phyloP scores from a whole-genome alignment of 2,329 filamentous ascomycete genomes.

The Colletotrichum eleusines region DNA sequence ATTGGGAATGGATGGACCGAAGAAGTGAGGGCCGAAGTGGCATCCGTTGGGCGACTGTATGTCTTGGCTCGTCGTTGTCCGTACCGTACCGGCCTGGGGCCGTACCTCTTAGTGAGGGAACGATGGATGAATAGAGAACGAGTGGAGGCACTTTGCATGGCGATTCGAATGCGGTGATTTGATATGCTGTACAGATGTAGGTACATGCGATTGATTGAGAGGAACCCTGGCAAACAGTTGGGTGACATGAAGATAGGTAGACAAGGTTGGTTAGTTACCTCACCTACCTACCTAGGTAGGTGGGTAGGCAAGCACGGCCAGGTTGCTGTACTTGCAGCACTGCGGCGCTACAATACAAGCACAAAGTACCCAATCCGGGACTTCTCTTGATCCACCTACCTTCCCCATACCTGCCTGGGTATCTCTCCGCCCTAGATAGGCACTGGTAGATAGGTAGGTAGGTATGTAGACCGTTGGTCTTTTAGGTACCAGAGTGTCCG shows the following conservation, averaged over 20 bases:
- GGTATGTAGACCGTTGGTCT: background rate
- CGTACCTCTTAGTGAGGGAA: constrained; percentile 12
- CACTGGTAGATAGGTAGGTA: too few relatives aligned
- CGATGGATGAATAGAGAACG: constrained; percentile 1
- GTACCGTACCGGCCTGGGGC: constrained; percentile 33
- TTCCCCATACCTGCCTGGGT: background rate
- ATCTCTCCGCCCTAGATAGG: too few relatives aligned
- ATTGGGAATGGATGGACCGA: constrained; percentile 33
- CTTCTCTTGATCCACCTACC: too few relatives aligned
- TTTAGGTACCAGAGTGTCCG: background rate
- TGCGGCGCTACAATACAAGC: background rate
- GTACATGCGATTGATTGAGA: background rate
- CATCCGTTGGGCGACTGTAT: constrained; percentile 21
- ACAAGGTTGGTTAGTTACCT: too few relatives aligned
- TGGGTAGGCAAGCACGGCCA: too few relatives aligned
- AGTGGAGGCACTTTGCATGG: background rate
- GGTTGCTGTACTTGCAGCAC: background rate
- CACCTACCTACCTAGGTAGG: too few relatives aligned
- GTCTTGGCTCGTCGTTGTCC: constrained; percentile 24
- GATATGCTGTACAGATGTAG: background rate
- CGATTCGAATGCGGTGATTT: background rate
- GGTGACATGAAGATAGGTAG: too few relatives aligned
- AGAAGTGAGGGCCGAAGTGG: constrained; percentile 40
- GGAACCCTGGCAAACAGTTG: background rate
- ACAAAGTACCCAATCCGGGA: background rate